phyloP scores from a whole-genome alignment of 2,329 filamentous ascomycete genomes.

The Verticillium nubilum region DNA sequence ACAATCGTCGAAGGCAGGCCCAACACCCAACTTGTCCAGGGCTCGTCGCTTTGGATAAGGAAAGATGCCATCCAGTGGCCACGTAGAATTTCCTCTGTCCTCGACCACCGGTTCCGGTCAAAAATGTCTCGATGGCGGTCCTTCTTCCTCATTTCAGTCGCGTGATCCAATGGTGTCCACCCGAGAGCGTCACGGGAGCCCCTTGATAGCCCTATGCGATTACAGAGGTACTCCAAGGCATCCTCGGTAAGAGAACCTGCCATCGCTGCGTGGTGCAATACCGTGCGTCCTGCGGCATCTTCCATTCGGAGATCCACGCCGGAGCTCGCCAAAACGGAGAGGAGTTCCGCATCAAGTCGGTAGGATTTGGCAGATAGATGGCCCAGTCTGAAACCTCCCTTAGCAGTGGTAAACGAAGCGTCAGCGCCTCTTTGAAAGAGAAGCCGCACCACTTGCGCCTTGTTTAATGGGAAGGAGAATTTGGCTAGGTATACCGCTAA shows the following conservation, averaged over 20 bases:
- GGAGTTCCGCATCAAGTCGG: background rate
- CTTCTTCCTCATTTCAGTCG: background rate
- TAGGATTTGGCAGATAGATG: background rate
- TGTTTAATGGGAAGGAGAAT: background rate
- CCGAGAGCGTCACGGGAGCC: background rate
- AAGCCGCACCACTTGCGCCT: background rate
- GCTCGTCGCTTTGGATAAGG: too few relatives aligned
- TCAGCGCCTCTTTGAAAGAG: background rate
- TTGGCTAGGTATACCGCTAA: background rate
- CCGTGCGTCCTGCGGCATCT: background rate
- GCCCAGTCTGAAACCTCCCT: background rate
- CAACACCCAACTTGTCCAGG: too few relatives aligned
- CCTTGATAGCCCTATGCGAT: background rate
- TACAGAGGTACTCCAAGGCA: background rate
- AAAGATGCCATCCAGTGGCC: too few relatives aligned
- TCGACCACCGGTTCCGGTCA: background rate
- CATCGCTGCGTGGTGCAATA: background rate
- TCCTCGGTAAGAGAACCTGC: background rate
- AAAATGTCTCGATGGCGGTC: background rate
- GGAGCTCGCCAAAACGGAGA: background rate
- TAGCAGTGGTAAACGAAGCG: background rate
- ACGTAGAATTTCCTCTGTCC: background rate
- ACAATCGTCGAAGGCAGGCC: too few relatives aligned
- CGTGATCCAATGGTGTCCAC: background rate
- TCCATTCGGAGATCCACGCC: background rate